These are phyloP conservation scores for Euphorbia corollata DNA, from an alignment of 441 rosid species.

Conservation along the genomic window DNA sequence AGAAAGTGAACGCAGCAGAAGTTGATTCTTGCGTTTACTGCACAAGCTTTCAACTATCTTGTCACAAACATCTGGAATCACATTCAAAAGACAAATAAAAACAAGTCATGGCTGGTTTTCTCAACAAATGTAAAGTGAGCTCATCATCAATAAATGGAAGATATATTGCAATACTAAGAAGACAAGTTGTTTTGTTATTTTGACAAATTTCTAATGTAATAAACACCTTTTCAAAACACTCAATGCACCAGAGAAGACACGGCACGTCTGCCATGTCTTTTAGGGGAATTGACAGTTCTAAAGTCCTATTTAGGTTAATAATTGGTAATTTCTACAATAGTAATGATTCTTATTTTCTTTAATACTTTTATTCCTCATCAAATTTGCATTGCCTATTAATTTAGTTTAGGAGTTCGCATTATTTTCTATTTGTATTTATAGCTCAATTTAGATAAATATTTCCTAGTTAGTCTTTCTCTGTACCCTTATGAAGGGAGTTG, in stretches of 20 bases:
- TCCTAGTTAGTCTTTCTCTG: too few species aligned
- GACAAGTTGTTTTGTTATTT: neutral
- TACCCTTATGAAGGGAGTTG: too few species aligned
- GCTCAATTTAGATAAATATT: too few species aligned
- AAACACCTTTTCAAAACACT: neutral
- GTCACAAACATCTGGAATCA: slow-evolving; percentile 65
- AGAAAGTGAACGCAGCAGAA: slow-evolving; percentile 44
- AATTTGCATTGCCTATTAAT: too few species aligned
- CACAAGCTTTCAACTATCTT: slow-evolving; percentile 79
- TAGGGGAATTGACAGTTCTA: too few species aligned
- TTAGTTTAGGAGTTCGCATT: too few species aligned
- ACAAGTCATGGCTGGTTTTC: slow-evolving; percentile 1
- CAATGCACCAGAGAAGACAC: neutral
- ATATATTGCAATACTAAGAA: neutral
- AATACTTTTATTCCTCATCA: too few species aligned
- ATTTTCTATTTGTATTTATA: too few species aligned
- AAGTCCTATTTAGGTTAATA: too few species aligned
- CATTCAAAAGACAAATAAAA: slow-evolving; percentile 13
- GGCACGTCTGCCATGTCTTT: neutral
- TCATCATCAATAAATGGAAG: neutral
- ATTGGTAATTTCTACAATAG: too few species aligned
- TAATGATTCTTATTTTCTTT: too few species aligned
- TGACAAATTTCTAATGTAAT: neutral
- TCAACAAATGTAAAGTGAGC: too few species aligned
- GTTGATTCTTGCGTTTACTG: slow-evolving; percentile 69